Conservation (phyloP, 352 stramenopile genomes). For the Phytophthora constricta region DNA sequence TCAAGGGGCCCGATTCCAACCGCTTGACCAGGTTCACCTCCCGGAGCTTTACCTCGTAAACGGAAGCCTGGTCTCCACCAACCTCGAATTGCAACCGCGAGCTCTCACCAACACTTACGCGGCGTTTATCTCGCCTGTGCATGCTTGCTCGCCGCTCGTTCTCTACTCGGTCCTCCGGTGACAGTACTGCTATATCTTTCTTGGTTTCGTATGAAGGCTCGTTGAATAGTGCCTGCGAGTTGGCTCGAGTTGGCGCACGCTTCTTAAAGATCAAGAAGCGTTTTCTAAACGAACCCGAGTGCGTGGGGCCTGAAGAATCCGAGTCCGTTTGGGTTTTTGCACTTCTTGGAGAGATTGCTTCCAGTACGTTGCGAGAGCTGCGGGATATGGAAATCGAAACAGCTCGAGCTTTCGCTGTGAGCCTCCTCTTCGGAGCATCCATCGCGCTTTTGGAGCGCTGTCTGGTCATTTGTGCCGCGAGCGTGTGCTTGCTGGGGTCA, state of each 20-base stretch:
- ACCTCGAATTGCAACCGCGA: slow-evolving; percentile 75
- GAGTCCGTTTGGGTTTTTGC: slow-evolving; percentile 21
- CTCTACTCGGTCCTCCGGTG: slow-evolving; percentile 55
- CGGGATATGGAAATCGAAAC: slow-evolving; percentile 23
- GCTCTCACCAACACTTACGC: slow-evolving; percentile 63
- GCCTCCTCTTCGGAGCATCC: slow-evolving; percentile 13
- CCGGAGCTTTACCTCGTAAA: slow-evolving; percentile 84
- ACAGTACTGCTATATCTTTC: slow-evolving; percentile 59
- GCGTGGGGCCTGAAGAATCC: background rate
- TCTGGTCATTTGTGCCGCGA: slow-evolving; percentile 23
- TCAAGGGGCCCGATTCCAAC: slow-evolving; percentile 71
- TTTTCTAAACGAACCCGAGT: slow-evolving; percentile 16
- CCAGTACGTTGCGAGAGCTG: slow-evolving; percentile 22
- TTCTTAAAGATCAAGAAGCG: slow-evolving; percentile 35
- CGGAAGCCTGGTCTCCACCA: slow-evolving; percentile 69
- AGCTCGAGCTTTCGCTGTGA: slow-evolving; percentile 14
- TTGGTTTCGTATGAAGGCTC: slow-evolving; percentile 64
- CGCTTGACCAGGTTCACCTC: slow-evolving; percentile 80
- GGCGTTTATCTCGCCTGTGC: slow-evolving; percentile 59
- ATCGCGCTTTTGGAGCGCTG: slow-evolving; percentile 34
- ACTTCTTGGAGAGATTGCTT: background rate
- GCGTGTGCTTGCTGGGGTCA: slow-evolving; percentile 26
- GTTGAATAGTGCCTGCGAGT: slow-evolving; percentile 58
- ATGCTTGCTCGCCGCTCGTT: slow-evolving; percentile 71
- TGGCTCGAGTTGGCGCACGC: slow-evolving; percentile 14